Evolutionary conservation across 495 filamentous ascomycete genomes (phyloP), one percentile per base, ranked within the genome.

Genomic region (Cetradonia linearis): DNA sequence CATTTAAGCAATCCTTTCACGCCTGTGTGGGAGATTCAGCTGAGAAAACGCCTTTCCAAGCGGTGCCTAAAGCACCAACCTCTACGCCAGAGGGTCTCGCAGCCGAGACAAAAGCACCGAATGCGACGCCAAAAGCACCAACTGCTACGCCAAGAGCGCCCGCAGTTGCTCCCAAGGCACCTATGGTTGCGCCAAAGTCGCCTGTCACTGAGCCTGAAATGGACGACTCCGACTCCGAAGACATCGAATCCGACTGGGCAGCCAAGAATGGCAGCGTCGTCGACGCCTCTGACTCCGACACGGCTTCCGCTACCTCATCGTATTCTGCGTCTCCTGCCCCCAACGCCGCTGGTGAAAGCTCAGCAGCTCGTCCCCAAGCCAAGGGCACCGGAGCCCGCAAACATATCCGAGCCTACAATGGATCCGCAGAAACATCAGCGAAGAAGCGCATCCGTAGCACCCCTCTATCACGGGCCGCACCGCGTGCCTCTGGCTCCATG

Each of bases 401-500:
- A 27, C 55, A 61, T 28, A 50, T 37, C 30, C 28, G 10, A 11
- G 37, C 30, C 34, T 3, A 13, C 2, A 38, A 20, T 1, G 27
- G 37, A 8, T 46, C 53, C 31, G 25, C 23, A 16, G 23, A 37
- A 1, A 8, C 49, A 25, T 38, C 30, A 16, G 20, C 59, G 25
- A 14, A 28, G 20, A 61, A 61, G 30, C 59, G 50, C 20, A 30
- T 31, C 13, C 36, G 59, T 20, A 56, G 30, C 7, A 48, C 30
- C 2, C 34, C 49, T 1, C 38, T 40, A 28, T 44, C 31, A 27
- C 49, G 58, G 1, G 20, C 49, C 40, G 59, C 59, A 36, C 52
- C 59, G 37, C 58, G 47, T 31, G 58, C 58, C 18, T 28, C 27
- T 31, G n/a, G n/a, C n/a, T 18, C 23, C 2, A 27, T 1, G n/a